Evolutionary conservation across 805 yeast genomes (phyloP), one percentile per base, ranked within the genome.

Genomic region (Metschnikowia sp.): DNA sequence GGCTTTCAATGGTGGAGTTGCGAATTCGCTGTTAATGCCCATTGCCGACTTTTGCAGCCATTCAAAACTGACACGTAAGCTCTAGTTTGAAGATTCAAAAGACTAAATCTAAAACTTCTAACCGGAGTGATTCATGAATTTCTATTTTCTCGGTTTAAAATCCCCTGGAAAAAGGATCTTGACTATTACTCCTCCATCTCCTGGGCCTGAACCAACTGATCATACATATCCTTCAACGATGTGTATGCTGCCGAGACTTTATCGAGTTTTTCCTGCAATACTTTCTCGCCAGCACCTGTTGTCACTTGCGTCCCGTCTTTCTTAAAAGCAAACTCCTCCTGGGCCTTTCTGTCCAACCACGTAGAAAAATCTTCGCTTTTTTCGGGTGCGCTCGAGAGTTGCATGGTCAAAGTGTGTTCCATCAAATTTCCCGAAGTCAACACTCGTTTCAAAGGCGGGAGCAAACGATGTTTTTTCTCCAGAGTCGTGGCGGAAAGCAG

Each of bases 401-500:
- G 74, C 59, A 59, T 49, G 43, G 44, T 80, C 56, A 61, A 74
- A 74, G 61, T 77, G 79, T 57, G 79, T 59, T 51, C 70, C 55
- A 49, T 65, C 66, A 50, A 64, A 32, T 67, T 64, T 6, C 56
- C 45, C 18, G 75, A 76, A 3, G 69, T 74, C 39, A 85, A 60
- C 1, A 76, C 79, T 62, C 92, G 76, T 62, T 84, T 86, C 51
- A 86, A 73, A 8, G 71, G 73, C 0, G 91, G 91, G n/a, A 86
- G 72, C 22, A 77, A 60, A 50, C 81, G 64, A 49, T 65, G 65
- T 44, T 63, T 64, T 51, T 75, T 64, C 54, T 72, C 68, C 8
- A 51, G 49, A n/a, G 48, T 45, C 5, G 43, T 50, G 7, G 44
- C 32, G 3, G 42, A 32, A 55, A 42, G 63, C 39, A 45, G 40